Evolutionary conservation across 1,284 basidiomycete species (phyloP).

Genomic region (Puccinia coronata): DNA sequence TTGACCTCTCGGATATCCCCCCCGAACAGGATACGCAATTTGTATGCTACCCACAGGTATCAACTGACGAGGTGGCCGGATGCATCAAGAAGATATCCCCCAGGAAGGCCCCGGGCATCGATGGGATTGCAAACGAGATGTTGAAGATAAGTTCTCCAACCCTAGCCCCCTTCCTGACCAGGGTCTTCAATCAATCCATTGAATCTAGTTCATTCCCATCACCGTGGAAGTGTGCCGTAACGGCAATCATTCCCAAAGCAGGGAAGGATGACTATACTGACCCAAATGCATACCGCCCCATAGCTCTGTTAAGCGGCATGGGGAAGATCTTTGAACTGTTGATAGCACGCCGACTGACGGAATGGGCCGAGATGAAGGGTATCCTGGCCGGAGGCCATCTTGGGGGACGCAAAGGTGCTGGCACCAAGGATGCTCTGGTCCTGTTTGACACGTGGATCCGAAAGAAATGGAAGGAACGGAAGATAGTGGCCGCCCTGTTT

Average conservation of each 20-base stretch:
- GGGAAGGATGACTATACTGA: not conserved
- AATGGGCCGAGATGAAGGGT: not conserved
- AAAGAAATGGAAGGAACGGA: not conserved
- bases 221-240: not conserved
- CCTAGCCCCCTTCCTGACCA: not conserved
- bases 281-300: conserved; percentile 3
- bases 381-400: not conserved
- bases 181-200: not conserved
- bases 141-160: not conserved
- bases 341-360: not conserved
- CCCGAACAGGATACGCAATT: too few relatives aligned
- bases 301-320: not conserved
- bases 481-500: conserved; percentile 21
- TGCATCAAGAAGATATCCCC: not conserved
- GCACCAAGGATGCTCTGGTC: conserved; percentile 11
- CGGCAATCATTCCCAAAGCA: conserved; percentile 13
- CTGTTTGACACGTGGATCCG: not conserved
- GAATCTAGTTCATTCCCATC: not conserved
- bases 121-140: not conserved
- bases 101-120: too few relatives aligned
- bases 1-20: not conserved
- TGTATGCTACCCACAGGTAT: not conserved
- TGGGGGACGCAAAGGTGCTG: not conserved
- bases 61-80: not conserved
- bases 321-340: conserved; percentile 12